Evolutionary conservation across 164 flowering plant species (phyloP), one percentile per base, ranked within the genome.

Genomic region (Nelumbo lutea): DNA sequence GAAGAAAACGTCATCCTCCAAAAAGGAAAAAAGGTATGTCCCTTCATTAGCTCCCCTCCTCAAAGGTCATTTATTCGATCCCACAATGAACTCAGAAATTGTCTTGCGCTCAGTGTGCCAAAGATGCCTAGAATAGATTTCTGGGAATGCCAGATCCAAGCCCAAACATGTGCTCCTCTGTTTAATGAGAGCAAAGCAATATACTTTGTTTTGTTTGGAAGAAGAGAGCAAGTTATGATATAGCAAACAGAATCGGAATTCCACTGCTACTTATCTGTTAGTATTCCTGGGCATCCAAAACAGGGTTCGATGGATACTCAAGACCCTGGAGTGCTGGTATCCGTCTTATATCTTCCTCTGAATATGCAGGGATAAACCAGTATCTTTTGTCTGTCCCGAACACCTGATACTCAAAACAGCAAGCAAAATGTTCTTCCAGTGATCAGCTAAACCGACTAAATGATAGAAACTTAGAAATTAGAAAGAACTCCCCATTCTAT

Each of bases 261-360:
- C 57, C 14, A 15, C 15, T 10, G 57, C 14, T 7, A 53, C 11
- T 11, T 14, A 53, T 53, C 14, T 64, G 65, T 76, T 77, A 90
- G 71, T 85, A 82, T 64, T 85, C 91, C 64, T 94, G 90, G 58
- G 78, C 79, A 61, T 87, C 93, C 65, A 86, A 75, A 6, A 86
- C 97, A 2, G 97, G 95, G 70, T 85, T 91, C 58, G 93, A 90
- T 58, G 97, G 98, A 68, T 90, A 95, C 53, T 95, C 94, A 60
- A 95, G 87, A 56, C 99, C 99, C 76, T 95, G 97, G 66, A 95
- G 93, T 48, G 87, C 90, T 10, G 99, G 97, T 74, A 92, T 90
- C 59, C 87, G 77, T 50, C 94, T 77, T 8, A 89, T 50, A 72
- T 95, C 97, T 57, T 95, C 97, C 72, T 89, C 93, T 8, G 96